Evolutionary conservation across 164 flowering plant species (phyloP).

Genomic region (Liriodendron chinense): DNA sequence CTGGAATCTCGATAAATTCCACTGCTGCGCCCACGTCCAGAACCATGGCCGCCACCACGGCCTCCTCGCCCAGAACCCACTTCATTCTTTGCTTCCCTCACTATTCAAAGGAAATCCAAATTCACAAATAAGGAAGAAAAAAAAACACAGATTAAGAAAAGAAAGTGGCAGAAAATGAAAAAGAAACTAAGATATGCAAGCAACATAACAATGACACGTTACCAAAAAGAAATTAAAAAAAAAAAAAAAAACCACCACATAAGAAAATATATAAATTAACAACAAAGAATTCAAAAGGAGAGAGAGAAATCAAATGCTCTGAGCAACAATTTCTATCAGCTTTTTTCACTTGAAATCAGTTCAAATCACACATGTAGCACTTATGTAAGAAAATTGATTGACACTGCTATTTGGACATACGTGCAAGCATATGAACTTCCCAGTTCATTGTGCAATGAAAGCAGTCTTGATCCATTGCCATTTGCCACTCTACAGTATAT

Average conservation of each 20-base stretch:
- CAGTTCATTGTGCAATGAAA: neutral
- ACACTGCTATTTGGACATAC: neutral
- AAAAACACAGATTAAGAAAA: neutral
- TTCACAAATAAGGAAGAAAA: neutral
- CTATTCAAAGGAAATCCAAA: conserved; percentile 24
- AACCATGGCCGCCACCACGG: conserved; percentile 44
- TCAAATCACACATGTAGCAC: neutral
- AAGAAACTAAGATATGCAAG: no score
- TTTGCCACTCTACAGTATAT: neutral
- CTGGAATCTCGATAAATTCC: conserved; percentile 36
- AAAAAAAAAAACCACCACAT: neutral
- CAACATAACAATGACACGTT: neutral
- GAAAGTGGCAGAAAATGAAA: neutral
- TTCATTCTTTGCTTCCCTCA: conserved; percentile 52
- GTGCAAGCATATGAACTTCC: neutral
- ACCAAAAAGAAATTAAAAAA: neutral
- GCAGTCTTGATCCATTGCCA: neutral
- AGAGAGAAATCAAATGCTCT: neutral
- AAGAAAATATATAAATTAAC: neutral
- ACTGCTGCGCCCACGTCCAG: conserved; percentile 33
- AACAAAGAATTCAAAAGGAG: neutral
- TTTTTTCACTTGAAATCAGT: no score
- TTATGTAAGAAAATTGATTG: neutral
- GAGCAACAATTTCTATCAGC: neutral
- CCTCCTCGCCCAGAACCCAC: conserved; percentile 40